These are phyloP conservation scores for Xerocomus nothofagi DNA, from an alignment of 1,284 basidiomycete genomes.

Conservation along the genomic window DNA sequence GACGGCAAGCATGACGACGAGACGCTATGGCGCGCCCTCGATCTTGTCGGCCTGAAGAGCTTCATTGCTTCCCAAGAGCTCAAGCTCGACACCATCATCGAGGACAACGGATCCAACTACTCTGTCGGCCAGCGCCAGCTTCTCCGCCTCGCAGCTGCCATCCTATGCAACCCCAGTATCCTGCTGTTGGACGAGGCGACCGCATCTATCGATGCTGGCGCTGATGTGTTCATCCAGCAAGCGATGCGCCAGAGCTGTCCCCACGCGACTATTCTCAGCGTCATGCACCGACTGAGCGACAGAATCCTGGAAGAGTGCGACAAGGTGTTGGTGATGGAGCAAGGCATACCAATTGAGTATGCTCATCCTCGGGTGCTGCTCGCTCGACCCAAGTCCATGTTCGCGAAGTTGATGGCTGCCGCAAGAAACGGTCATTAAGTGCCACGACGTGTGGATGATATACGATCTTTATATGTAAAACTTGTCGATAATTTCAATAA, in stretches of 20 bases:
- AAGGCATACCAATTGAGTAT: constrained; percentile 31
- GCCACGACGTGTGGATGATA: neutral
- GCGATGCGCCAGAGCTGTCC: constrained; percentile 34
- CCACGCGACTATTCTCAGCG: constrained; percentile 28
- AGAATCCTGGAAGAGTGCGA: constrained; percentile 31
- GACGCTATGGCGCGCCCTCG: constrained; percentile 32
- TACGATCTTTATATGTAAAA: too few relatives aligned
- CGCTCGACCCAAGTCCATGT: constrained; percentile 24
- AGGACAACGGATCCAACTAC: constrained; percentile 34
- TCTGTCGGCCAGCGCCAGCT: constrained; percentile 36
- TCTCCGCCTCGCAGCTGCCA: constrained; percentile 39
- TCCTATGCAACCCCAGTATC: constrained; percentile 48
- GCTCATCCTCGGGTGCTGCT: constrained; percentile 26
- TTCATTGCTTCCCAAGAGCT: constrained; percentile 26
- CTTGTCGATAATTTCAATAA: too few relatives aligned
- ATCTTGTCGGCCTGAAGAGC: constrained; percentile 33
- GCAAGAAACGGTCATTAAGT: constrained; percentile 17
- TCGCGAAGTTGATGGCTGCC: constrained; percentile 32
- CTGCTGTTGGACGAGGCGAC: constrained; percentile 51
- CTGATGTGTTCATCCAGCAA: constrained; percentile 34
- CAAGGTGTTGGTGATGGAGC: constrained; percentile 35
- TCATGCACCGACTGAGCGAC: constrained; percentile 33
- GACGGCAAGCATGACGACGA: constrained; percentile 24
- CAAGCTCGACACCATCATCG: constrained; percentile 32
- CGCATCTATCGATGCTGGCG: constrained; percentile 35